Evolutionary conservation across 139 green algal genomes (phyloP).

Genomic region (Ettlia oleoabundans): DNA sequence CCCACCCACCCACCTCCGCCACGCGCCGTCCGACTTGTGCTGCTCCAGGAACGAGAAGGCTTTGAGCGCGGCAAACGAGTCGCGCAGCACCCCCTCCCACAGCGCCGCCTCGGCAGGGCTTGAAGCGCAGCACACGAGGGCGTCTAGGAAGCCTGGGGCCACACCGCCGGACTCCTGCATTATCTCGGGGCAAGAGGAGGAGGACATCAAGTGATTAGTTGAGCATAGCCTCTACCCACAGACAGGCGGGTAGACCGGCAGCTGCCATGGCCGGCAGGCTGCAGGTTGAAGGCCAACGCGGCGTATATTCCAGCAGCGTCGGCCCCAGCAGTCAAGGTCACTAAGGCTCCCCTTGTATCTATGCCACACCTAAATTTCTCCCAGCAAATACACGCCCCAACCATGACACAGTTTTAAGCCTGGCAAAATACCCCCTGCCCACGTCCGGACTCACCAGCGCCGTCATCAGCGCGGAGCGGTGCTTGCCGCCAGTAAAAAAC

Average conservation of each 20-base stretch:
- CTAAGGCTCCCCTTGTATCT: too few species aligned
- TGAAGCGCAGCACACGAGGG: neutral
- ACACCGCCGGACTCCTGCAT: slow-evolving; percentile 28
- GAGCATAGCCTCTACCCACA: too few species aligned
- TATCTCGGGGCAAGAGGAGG: neutral
- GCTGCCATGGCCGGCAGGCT: too few species aligned
- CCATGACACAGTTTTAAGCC: too few species aligned
- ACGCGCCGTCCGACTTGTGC: neutral
- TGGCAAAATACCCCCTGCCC: neutral
- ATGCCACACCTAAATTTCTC: too few species aligned
- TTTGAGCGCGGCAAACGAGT: slow-evolving; percentile 20
- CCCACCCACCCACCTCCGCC: slow-evolving; percentile 8
- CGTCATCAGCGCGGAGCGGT: slow-evolving; percentile 19
- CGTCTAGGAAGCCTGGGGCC: slow-evolving; percentile 13
- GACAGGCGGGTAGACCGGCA: too few species aligned
- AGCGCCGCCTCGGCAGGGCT: slow-evolving; percentile 4
- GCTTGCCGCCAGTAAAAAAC: slow-evolving; percentile 34
- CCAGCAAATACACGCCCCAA: too few species aligned
- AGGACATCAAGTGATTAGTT: too few species aligned
- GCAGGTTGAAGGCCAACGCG: too few species aligned
- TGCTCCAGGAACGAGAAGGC: slow-evolving; percentile 14
- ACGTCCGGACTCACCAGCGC: slow-evolving; percentile 5
- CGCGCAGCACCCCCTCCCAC: slow-evolving; percentile 33
- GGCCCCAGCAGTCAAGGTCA: too few species aligned
- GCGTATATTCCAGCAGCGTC: too few species aligned